Conservation (phyloP, 208 protist genomes). For the Trypanosoma vivax region DNA sequence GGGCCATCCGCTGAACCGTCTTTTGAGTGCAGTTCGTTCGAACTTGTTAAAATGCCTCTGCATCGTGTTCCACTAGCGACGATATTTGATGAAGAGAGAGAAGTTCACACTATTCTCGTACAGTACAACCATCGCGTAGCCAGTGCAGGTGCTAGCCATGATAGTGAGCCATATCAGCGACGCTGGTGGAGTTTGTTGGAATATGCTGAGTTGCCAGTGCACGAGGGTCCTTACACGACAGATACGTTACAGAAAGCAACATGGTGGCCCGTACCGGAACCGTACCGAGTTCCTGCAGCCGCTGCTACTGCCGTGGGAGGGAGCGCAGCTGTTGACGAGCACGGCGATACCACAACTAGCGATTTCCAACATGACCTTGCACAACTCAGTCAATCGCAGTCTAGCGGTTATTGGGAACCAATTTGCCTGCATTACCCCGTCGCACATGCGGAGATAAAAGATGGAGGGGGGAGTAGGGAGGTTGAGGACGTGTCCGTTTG, state of each 20-base stretch:
- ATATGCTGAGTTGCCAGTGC: slow-evolving; percentile 12
- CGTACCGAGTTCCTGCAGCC: neutral
- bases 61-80: slow-evolving; percentile 17
- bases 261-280: slow-evolving; percentile 10
- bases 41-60: slow-evolving; percentile 2
- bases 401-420: slow-evolving; percentile 25
- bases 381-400: slow-evolving; percentile 1
- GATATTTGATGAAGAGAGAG: slow-evolving; percentile 9
- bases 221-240: slow-evolving; percentile 14
- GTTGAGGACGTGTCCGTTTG: slow-evolving; percentile 12
- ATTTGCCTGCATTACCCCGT: slow-evolving; percentile 57
- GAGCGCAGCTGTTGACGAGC: neutral
- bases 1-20: slow-evolving; percentile 2
- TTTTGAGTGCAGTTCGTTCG: slow-evolving; percentile 11
- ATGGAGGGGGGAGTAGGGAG: neutral
- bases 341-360: neutral
- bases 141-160: neutral
- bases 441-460: slow-evolving; percentile 3
- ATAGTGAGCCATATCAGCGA: neutral
- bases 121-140: neutral
- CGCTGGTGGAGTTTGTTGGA: slow-evolving; percentile 19
- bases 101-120: slow-evolving; percentile 17
- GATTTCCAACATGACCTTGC: slow-evolving; percentile 5
- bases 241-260: slow-evolving; percentile 3
- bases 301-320: neutral